Evolutionary conservation across 306 rosid species (phyloP), one percentile per base, ranked within the genome.

Genomic region (Castanopsis chinensis): DNA sequence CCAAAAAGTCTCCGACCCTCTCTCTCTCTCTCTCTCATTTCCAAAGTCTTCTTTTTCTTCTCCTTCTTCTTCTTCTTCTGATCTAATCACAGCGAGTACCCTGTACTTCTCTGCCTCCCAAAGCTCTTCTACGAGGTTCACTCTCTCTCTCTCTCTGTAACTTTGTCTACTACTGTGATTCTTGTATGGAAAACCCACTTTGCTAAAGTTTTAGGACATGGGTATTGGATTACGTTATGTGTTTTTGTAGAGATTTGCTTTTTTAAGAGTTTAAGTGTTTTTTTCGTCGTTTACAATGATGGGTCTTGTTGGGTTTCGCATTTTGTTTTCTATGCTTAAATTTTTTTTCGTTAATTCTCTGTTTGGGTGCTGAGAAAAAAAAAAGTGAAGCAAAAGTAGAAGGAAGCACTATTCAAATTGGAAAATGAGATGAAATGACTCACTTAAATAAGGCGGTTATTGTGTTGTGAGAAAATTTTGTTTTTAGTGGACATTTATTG

Each of bases 261-360:
- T 15, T 20, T 32, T 37, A 37, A 12, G 28, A 76, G 13, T 2
- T 4, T 35, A 11, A 41, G 32, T 25, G 35, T 12, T 70, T 30
- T 21, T 27, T 45, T 3, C 35, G 13, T 5, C 27, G 15, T 18
- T 60, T 64, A 35, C 25, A 41, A 20, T 64, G 1, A 25, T 51
- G 15, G 68, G 77, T 30, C 27, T 75, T 25, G 5, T 27, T 75
- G 71, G 27, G 71, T 75, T 75, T 60, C 27, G 71, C 58, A 8
- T 60, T 0, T 15, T 71, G 5, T 72, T 33, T 49, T 13, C 23
- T 25, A 13, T 53, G 27, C 41, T 20, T 53, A 3, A 27, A 8
- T 1, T 27, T 52, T 15, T 27, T 52, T 3, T 14, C 30, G 1
- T 45, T 76, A 30, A 61, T 30, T 3, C 52, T 49, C 56, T 28